These are phyloP conservation scores for Pseudonectria buxi DNA, from an alignment of 2,329 filamentous ascomycete genomes.

Conservation along the genomic window DNA sequence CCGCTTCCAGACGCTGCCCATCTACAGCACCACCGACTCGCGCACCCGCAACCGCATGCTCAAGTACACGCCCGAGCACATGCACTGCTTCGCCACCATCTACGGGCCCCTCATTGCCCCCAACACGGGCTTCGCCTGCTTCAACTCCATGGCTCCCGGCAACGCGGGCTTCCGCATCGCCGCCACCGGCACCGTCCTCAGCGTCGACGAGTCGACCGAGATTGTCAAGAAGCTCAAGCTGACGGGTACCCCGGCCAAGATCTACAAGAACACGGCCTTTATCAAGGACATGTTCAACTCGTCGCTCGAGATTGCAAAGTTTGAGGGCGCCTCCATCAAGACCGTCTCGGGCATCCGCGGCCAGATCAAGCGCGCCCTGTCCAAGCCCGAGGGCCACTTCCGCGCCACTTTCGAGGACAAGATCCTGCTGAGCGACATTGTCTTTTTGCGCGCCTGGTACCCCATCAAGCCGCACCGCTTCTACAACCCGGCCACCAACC, in stretches of 20 bases:
- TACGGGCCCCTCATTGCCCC: conserved; percentile 93
- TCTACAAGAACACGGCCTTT: conserved; percentile 98
- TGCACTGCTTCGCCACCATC: conserved; percentile 96
- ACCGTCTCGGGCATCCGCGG: conserved; percentile 93
- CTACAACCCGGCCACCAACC: conserved; percentile 93
- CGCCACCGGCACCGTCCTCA: conserved; percentile 87
- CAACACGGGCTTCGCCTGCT: conserved; percentile 91
- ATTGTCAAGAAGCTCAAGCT: conserved; percentile 99
- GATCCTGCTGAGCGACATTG: conserved; percentile 91
- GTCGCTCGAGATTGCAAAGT: conserved; percentile 91
- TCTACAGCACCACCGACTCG: conserved; percentile 93
- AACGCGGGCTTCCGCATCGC: conserved; percentile 90
- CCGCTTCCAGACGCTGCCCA: conserved; percentile 83
- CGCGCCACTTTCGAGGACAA: conserved; percentile 98
- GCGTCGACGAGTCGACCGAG: conserved; percentile 90
- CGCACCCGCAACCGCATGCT: conserved; percentile 93
- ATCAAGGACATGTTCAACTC: conserved; percentile 98
- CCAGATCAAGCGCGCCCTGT: conserved; percentile 92
- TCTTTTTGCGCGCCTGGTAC: conserved; percentile 96
- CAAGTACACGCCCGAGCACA: conserved; percentile 98
- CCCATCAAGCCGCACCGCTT: conserved; percentile 91
- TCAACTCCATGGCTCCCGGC: conserved; percentile 79
- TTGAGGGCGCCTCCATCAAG: conserved; percentile 91
- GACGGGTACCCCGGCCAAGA: conserved; percentile 88
- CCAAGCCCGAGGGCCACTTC: conserved; percentile 92